These are phyloP conservation scores for Fusarium sp. DNA, from an alignment of 2,329 filamentous ascomycete species.

Conservation along the genomic window DNA sequence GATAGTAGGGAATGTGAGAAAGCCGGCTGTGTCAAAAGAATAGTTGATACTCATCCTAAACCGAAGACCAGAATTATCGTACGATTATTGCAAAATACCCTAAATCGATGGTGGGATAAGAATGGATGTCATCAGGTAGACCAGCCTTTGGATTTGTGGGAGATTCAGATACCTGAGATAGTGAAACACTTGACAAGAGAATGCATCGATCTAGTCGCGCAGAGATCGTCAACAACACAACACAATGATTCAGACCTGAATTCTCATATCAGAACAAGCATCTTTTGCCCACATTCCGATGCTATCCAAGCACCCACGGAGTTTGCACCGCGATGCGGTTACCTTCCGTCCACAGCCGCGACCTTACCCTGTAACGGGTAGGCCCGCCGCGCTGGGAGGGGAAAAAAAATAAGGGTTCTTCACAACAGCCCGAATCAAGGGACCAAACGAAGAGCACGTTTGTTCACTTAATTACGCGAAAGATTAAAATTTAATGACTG, in stretches of 20 bases:
- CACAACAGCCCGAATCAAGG: slow-evolving; percentile 2
- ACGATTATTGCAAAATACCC: neutral
- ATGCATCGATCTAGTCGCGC: neutral
- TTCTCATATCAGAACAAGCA: neutral
- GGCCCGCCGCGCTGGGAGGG: neutral
- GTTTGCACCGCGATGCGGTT: neutral
- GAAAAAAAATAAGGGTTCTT: slow-evolving; percentile 7
- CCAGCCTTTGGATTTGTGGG: neutral
- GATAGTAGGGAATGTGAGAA: neutral
- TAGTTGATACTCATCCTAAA: slow-evolving; percentile 1
- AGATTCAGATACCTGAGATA: neutral
- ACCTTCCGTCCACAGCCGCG: neutral
- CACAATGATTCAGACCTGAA: neutral
- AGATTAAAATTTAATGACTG: neutral
- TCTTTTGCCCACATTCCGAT: neutral
- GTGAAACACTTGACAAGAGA: neutral
- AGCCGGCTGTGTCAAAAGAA: neutral
- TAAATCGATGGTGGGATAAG: neutral
- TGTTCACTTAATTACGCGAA: neutral
- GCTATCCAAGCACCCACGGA: neutral
- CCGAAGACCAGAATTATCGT: neutral
- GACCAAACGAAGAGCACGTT: slow-evolving; percentile 1
- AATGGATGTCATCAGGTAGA: too few relatives aligned
- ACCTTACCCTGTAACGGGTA: slow-evolving; percentile 11
- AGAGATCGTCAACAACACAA: neutral